Base-by-base conservation (phyloP, 2,329 filamentous ascomycete genomes). In the Colletotrichum lini region DNA sequence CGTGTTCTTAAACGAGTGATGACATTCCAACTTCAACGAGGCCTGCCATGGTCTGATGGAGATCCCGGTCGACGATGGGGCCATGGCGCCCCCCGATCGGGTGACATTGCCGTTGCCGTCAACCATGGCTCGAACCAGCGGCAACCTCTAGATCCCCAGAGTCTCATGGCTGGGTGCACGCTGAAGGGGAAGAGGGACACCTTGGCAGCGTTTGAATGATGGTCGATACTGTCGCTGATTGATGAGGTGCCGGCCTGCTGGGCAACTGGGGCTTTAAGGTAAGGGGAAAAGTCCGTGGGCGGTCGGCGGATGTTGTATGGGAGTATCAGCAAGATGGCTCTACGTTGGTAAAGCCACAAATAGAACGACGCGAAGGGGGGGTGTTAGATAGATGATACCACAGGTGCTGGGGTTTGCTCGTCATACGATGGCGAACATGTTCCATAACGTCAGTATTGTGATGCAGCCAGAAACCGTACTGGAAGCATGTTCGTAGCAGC, bases 151-250 rank as follows among this genome's bases (percentile, higher is more conserved):
- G 53, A 56, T 58, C 65, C 57, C 59, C 69, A 38, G 47, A 64
- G 61, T 64, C 40, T 44, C 18, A 42, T 44, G 40, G 58, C 50
- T 58, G 38, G 18, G 42, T 13, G 21, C 16, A n/a, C 53, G 47
- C 60, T 67, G 38, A 26, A 59, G 64, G 23, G 44, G 50, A 21
- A 44, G 57, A 4, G 26, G 50, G 69, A 44, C 26, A 54, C 40
- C 58, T 72, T 72, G 58, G 69, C 69, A 63, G 53, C 40, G 68
- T 72, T 69, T 72, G 69, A 59, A 56, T 35, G 40, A 47, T 49
- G 9, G 53, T 38, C 57, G 69, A 69, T 35, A 60, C 45, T 56
- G 69, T 72, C 59, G 59, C 69, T 69, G 69, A 69, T 72, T 72
- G 65, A 69, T 69, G 69, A 71, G 40, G 57, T 56, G 54, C 23